phyloP scores from a whole-genome alignment of 108 stramenopile species.

The Stephanodiscus triporus region DNA sequence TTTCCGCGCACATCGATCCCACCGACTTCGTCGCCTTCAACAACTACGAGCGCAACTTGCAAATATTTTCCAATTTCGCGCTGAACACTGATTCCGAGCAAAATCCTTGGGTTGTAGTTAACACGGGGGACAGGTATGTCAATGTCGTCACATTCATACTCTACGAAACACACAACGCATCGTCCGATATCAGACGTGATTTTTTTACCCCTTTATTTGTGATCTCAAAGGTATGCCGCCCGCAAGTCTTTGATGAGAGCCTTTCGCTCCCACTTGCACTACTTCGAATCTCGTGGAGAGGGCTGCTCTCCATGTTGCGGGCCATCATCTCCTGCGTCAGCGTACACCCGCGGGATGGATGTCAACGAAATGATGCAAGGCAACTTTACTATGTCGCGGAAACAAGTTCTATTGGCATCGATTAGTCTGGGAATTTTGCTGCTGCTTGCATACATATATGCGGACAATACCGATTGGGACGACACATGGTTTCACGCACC shows the following conservation, averaged over 20 bases:
- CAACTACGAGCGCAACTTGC: constrained; percentile 65
- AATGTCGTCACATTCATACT: constrained; percentile 11
- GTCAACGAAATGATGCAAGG: constrained; percentile 45
- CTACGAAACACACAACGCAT: neutral
- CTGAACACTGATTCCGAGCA: constrained; percentile 59
- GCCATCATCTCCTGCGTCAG: constrained; percentile 7
- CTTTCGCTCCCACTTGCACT: constrained; percentile 58
- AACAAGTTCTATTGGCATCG: constrained; percentile 32
- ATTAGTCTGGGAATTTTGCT: constrained; percentile 29
- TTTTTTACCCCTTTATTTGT: constrained; percentile 50
- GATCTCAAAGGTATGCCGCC: constrained; percentile 63
- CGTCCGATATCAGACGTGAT: neutral
- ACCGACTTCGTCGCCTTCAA: constrained; percentile 86
- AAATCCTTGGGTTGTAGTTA: constrained; percentile 33
- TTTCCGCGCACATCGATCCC: constrained; percentile 76
- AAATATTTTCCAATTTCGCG: constrained; percentile 61
- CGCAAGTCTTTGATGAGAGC: constrained; percentile 56
- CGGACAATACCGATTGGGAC: constrained; percentile 34
- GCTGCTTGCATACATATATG: constrained; percentile 38
- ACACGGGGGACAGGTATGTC: constrained; percentile 34
- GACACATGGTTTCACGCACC: constrained; percentile 19
- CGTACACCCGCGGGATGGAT: constrained; percentile 23
- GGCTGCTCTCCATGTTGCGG: constrained; percentile 25
- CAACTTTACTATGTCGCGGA: constrained; percentile 26
- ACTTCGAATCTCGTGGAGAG: constrained; percentile 34